Percentiles rank a stretch among this genome's conserved stretches.
These are phyloP conservation scores for Gastrodia elata DNA, from an alignment of 106 monocot genomes.

Conservation along the genomic window DNA sequence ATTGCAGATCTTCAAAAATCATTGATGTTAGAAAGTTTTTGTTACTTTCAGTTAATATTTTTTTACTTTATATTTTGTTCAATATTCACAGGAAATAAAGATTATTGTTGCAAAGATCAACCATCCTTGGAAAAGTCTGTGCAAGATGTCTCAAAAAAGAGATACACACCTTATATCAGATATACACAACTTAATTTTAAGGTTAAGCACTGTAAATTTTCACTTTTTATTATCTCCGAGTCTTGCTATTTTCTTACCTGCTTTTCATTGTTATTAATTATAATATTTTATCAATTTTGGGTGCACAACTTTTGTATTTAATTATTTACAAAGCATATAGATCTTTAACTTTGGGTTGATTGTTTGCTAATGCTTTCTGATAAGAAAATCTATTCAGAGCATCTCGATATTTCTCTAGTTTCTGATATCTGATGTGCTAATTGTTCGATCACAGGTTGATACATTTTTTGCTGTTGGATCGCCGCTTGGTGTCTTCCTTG, in stretches of 20 bases:
- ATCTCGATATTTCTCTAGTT: background rate
- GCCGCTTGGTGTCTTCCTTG: constrained; percentile 91
- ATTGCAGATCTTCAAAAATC: background rate
- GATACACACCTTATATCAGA: constrained; percentile 61
- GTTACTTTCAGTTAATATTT: background rate
- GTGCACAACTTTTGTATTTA: background rate
- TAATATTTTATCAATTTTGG: background rate
- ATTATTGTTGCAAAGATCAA: constrained; percentile 10
- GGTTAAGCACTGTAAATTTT: constrained; percentile 27
- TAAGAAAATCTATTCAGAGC: background rate
- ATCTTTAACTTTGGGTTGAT: background rate
- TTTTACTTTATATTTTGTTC: background rate
- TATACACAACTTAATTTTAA: constrained; percentile 95
- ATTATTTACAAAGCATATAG: background rate
- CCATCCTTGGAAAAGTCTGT: constrained; percentile 8
- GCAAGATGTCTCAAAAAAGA: constrained; percentile 30
- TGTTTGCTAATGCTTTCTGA: background rate
- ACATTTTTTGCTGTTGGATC: constrained; percentile 99
- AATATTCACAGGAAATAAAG: constrained; percentile 14
- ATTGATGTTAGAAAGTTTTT: background rate
- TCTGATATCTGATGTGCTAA: background rate
- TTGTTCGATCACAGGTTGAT: constrained; percentile 53
- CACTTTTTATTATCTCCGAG: no score
- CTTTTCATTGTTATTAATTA: background rate
- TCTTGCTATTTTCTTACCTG: background rate